These are phyloP conservation scores for Neoscytalidium dimidiatum DNA, from an alignment of 2,329 filamentous ascomycete species.

Conservation along the genomic window DNA sequence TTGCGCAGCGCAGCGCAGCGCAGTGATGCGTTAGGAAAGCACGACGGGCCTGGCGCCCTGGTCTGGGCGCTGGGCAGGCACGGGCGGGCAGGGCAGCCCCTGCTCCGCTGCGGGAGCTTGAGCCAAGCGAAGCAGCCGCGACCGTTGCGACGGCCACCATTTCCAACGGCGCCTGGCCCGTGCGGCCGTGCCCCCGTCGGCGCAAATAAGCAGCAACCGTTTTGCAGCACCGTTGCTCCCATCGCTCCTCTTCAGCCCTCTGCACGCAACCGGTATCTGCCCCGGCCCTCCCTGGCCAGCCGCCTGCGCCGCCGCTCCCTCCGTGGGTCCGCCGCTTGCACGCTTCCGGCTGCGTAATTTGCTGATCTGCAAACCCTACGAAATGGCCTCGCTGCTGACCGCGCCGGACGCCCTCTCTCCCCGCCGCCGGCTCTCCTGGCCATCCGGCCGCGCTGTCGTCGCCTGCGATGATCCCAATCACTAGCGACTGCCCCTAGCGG, in stretches of 20 bases:
- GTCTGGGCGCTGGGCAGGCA: no score
- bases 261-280: not conserved
- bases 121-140: not conserved
- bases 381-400: not conserved
- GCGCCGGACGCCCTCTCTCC: not conserved
- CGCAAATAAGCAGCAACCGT: not conserved
- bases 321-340: not conserved
- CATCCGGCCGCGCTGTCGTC: not conserved
- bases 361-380: not conserved
- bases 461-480: slow-evolving; percentile 18
- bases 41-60: no score
- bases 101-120: no score
- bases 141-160: not conserved
- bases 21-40: no score
- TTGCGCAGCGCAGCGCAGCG: no score
- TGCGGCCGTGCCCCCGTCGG: not conserved
- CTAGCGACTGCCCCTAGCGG: not conserved
- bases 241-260: not conserved
- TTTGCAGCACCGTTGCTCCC: no score
- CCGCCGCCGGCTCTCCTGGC: not conserved
- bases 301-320: not conserved
- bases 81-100: no score
- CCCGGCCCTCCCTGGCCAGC: slow-evolving; percentile 1
- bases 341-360: slow-evolving; percentile 6
- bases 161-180: not conserved